A percentile compares a stretch with the other conserved stretches of the same genome.
These are phyloP conservation scores for Crassisporium funariophilum DNA, from an alignment of 768 basidiomycete species.

Conservation along the genomic window DNA sequence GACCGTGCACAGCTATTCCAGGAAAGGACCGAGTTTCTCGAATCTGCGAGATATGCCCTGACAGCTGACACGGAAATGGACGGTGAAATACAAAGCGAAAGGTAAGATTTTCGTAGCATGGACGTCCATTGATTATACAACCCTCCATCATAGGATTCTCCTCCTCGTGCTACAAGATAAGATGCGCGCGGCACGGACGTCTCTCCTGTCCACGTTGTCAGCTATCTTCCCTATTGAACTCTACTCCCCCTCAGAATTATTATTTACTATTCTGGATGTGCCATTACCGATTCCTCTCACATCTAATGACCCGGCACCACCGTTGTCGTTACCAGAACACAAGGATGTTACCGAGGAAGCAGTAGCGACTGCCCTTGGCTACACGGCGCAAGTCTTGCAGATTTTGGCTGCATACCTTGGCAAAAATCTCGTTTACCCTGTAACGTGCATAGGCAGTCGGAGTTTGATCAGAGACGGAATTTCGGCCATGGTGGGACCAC, in stretches of 20 bases:
- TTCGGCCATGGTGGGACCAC: slow-evolving; percentile 91
- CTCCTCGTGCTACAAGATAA: slow-evolving; percentile 8
- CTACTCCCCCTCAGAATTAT: slow-evolving; percentile 77
- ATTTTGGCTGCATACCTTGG: slow-evolving; percentile 79
- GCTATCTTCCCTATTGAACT: slow-evolving; percentile 90
- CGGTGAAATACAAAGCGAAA: slow-evolving; percentile 18
- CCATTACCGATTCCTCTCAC: slow-evolving; percentile 88
- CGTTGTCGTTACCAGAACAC: slow-evolving; percentile 63
- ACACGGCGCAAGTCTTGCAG: slow-evolving; percentile 85
- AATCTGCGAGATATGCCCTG: slow-evolving; percentile 12
- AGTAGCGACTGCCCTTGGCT: slow-evolving; percentile 89
- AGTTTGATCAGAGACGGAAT: slow-evolving; percentile 92
- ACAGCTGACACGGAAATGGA: slow-evolving; percentile 13
- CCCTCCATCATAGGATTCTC: slow-evolving; percentile 4
- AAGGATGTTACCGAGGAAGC: slow-evolving; percentile 81
- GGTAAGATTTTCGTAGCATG: slow-evolving; percentile 20
- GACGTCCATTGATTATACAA: no score
- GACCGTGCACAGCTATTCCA: slow-evolving; percentile 25
- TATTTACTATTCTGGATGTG: slow-evolving; percentile 84
- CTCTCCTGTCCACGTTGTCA: slow-evolving; percentile 70
- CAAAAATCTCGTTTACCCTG: slow-evolving; percentile 79
- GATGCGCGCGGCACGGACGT: slow-evolving; percentile 49
- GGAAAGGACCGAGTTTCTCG: slow-evolving; percentile 17
- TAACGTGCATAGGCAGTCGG: slow-evolving; percentile 87
- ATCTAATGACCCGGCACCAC: slow-evolving; percentile 80